A percentile compares a stretch with the other conserved stretches of the same genome.
Conservation (phyloP, 2,329 filamentous ascomycete species). For the Arachnomyces sp. region DNA sequence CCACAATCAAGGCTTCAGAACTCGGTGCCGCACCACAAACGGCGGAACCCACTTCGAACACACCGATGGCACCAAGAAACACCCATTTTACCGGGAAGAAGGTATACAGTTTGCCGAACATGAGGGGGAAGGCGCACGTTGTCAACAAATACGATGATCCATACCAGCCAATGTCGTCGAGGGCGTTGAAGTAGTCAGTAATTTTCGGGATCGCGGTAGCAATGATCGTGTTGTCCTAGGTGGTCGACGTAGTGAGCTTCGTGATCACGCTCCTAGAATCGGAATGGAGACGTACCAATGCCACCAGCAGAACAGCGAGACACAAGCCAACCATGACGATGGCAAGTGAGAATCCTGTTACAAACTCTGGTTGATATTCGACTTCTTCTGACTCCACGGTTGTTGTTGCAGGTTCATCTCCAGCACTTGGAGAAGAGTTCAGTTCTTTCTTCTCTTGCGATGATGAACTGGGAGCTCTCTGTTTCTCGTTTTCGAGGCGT, state of each 20-base stretch:
- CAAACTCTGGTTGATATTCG: conserved; percentile 1
- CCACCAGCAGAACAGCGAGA: conserved; percentile 12
- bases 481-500: not conserved
- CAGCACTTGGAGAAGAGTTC: too few species aligned
- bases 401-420: too few species aligned
- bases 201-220: conserved; percentile 43
- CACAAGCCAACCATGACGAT: conserved; percentile 11
- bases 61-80: conserved; percentile 29
- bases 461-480: not conserved
- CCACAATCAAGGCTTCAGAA: conserved; percentile 33
- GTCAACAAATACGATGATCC: conserved; percentile 39
- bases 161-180: conserved; percentile 44
- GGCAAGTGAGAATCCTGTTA: conserved; percentile 8
- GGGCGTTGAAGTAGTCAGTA: conserved; percentile 40
- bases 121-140: conserved; percentile 34
- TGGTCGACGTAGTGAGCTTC: not conserved
- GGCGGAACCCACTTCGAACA: conserved; percentile 38
- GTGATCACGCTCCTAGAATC: too few species aligned
- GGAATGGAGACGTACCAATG: conserved; percentile 7
- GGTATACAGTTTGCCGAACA: conserved; percentile 38
- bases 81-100: conserved; percentile 39
- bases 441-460: too few species aligned
- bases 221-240: conserved; percentile 37
- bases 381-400: not conserved
- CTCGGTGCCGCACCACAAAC: conserved; percentile 32